Conservation (phyloP, 129 eudicot species). For the Apium graveolens region DNA sequence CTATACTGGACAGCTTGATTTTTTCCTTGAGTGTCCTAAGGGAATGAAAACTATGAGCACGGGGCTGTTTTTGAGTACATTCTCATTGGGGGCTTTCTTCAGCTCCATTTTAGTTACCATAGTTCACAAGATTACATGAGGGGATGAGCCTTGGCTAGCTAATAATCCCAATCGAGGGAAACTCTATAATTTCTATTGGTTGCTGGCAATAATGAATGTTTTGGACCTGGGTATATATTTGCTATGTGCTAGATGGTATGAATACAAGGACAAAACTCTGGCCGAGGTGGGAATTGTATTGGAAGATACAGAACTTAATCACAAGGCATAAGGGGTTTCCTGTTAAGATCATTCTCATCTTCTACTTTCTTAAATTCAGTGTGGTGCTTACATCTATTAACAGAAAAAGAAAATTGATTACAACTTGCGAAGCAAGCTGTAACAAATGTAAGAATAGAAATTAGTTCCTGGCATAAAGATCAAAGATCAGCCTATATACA, state of each 20-base stretch:
- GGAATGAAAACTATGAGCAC: constrained; percentile 94
- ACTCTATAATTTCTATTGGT: constrained; percentile 77
- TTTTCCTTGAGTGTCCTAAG: constrained; percentile 78
- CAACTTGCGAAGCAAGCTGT: background rate
- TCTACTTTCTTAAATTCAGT: background rate
- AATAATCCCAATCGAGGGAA: constrained; percentile 64
- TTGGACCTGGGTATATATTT: constrained; percentile 39
- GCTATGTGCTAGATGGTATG: constrained; percentile 56
- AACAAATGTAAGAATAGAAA: background rate
- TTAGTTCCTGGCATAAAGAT: background rate
- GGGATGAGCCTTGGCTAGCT: constrained; percentile 53
- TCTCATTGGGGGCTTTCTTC: constrained; percentile 57
- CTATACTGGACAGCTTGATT: constrained; percentile 84
- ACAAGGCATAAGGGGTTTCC: constrained; percentile 13
- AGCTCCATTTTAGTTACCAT: constrained; percentile 69
- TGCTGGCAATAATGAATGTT: constrained; percentile 47
- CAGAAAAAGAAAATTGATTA: background rate
- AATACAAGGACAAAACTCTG: constrained; percentile 65
- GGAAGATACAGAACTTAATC: constrained; percentile 30
- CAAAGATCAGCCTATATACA: background rate
- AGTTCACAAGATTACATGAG: constrained; percentile 57
- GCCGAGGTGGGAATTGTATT: constrained; percentile 50
- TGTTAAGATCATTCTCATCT: constrained; percentile 12
- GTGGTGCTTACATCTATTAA: background rate
- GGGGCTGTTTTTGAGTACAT: constrained; percentile 60